Conservation (phyloP, 345 rosid genomes). For the Populus davidiana region DNA sequence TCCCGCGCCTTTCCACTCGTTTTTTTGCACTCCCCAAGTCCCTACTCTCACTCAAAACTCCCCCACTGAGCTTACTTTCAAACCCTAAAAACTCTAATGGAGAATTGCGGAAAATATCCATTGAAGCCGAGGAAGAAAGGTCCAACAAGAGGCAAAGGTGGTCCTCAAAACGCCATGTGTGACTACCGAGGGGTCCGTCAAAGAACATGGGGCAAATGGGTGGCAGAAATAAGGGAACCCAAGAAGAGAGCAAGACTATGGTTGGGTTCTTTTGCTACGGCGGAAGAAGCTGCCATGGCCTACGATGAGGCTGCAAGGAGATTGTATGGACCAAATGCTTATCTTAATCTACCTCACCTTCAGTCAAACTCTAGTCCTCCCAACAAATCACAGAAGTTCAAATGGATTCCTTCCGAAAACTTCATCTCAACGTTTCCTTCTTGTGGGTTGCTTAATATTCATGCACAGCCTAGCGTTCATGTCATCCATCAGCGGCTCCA, state of each 20-base stretch:
- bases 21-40: slow-evolving; percentile 8
- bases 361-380: slow-evolving; percentile 28
- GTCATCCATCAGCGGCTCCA: slow-evolving; percentile 86
- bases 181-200: slow-evolving; percentile 88
- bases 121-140: slow-evolving; percentile 90
- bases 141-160: slow-evolving; percentile 89
- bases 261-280: slow-evolving; percentile 85
- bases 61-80: background rate
- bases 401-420: slow-evolving; percentile 83
- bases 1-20: slow-evolving; percentile 38
- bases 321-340: slow-evolving; percentile 78
- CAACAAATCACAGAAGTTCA: slow-evolving; percentile 37
- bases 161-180: slow-evolving; percentile 81
- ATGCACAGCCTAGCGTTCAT: slow-evolving; percentile 84
- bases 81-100: background rate
- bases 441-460: slow-evolving; percentile 68
- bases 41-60: slow-evolving; percentile 4
- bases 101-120: slow-evolving; percentile 47
- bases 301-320: slow-evolving; percentile 78
- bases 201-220: slow-evolving; percentile 99
- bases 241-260: slow-evolving; percentile 83
- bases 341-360: slow-evolving; percentile 87
- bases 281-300: slow-evolving; percentile 97
- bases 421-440: slow-evolving; percentile 90
- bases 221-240: slow-evolving; percentile 93